Evolutionary conservation across 441 rosid genomes (phyloP), one percentile per base, ranked within the genome.

Genomic region (Flueggea neowawraea): DNA sequence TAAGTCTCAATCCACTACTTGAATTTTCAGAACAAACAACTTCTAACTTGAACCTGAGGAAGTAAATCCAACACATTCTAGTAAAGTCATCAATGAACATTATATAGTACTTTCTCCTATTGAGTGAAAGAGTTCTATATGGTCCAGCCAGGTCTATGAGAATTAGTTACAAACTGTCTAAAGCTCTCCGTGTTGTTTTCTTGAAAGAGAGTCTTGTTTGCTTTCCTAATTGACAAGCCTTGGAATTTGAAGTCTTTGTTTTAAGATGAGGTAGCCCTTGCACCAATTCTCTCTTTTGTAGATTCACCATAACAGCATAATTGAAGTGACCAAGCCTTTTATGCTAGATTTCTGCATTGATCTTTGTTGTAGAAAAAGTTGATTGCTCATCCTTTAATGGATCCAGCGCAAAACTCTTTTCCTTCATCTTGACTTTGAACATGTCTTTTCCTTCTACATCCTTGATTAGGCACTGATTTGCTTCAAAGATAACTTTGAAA

Each of bases 21-120:
- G n/a, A 67, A 72, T 54, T 58, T 72, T 58, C 7, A 32, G 14
- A 72, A 72, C 0, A 47, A 45, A 22, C 48, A 4, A 66, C 71
- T 11, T 66, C 51, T 0, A 68, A 55, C 28, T 72, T 72, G 4
- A 10, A n/a, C 36, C 55, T 61, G 17, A n/a, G n/a, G n/a, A n/a
- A n/a, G n/a, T n/a, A n/a, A n/a, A n/a, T n/a, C n/a, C n/a, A n/a
- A n/a, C n/a, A 48, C 31, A 58, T 51, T 60, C n/a, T 41, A 0
- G 59, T 36, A 6, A 32, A 16, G 56, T 58, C 65, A 64, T 58
- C 73, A 41, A 63, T 53, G 17, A 64, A 69, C 4, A 44, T 10
- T 6, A 59, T 13, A 13, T 49, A 69, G 31, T 57, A 69, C 3
- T 36, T 10, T 13, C 57, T 59, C 15, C 47, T 48, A 1, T 51